Evolutionary conservation across 177 flowering plant species (phyloP), one percentile per base, ranked within the genome.

Genomic region (Tripterygium wilfordii): DNA sequence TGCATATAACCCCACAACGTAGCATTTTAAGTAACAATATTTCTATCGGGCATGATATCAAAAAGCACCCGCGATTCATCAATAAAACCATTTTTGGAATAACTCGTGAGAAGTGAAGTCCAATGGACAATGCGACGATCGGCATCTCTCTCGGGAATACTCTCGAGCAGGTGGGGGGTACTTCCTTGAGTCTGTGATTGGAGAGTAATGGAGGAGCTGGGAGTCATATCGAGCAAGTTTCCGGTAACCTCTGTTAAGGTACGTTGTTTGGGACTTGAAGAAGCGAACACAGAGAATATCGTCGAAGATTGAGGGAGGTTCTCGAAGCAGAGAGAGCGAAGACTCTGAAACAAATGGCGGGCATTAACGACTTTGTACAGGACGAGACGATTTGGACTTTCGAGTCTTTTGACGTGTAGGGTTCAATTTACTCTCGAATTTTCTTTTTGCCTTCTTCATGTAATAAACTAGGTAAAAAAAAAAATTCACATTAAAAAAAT

Each of bases 1-100:
- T 61, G 69, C 28, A 68, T 58, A 39, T 68, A 73, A 10, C 69
- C 79, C 21, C 77, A 66, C 13, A 72, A 58, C 81, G 77, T 68
- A 3, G 76, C 77, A 36, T 72, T 80, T 48, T 63, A 66, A 6
- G 71, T 70, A 24, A 75, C 77, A 10, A 68, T 20, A 48, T 80
- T 75, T 32, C 68, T 67, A 43, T 57, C 59, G 0, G 78, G 83
- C 83, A 77, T 69, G 42, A 72, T 32, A 4, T 72, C 64, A 19
- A 80, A 77, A 10, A 80, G 63, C 2, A 15, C 18, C 20, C 62
- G 56, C 2, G 86, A 75, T 62, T 77, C 83, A 18, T 64, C 64
- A n/a, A 80, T 23, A 26, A 46, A 62, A 7, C 80, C 80, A 35
- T 30, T 24, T 57, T 53, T 58, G 6, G 71, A 62, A 56, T 29